Evolutionary conservation across 1,284 basidiomycete genomes (phyloP), one percentile per base, ranked within the genome.

Genomic region (Rhodotorula sp.): DNA sequence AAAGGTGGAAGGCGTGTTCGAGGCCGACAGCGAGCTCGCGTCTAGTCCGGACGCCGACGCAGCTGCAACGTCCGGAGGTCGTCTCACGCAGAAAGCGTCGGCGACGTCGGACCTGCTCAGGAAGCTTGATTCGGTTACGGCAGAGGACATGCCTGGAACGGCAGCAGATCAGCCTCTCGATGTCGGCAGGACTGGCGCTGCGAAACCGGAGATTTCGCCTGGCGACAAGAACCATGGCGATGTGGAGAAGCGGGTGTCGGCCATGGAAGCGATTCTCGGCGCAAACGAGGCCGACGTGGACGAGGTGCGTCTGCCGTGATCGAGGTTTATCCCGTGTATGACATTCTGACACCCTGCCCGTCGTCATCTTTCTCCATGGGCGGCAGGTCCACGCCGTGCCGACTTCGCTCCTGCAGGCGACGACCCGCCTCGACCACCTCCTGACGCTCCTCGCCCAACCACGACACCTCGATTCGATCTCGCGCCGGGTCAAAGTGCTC

Each of bases 381-480:
- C 34, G 5, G 59, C 66, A 75, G 76, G 48, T 73, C 14, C 68
- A 68, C 18, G 74, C 79, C 2, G 83, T 93, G 18, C 89, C 91
- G 0, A 85, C 89, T 2, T 93, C 95, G 0, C 84, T 98, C 21
- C 83, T 97, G 1, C 88, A 91, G 0, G 87, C 93, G 57, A 84
- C 98, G 56, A 86, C 86, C 23, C 88, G 92, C 45, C 86, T 97
- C 52, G 93, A 92, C 79, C 88, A 89, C 43, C 91, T 94, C 81
- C 84, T 98, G 45, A 88, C 89, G 3, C 85, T 98, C 21, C 87
- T 99, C 63, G 92, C 94, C 0, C 94, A 98, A 83, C 95, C 97
- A 0, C 88, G 94, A 10, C 95, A 99, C 80, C 89, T 99, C 52
- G 95, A 99, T 81, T 90, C 93, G n/a, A 91, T 98, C 74, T 93